Conservation (phyloP, 176 grass and related monocot species). For the Tillandsia fasciculata region DNA sequence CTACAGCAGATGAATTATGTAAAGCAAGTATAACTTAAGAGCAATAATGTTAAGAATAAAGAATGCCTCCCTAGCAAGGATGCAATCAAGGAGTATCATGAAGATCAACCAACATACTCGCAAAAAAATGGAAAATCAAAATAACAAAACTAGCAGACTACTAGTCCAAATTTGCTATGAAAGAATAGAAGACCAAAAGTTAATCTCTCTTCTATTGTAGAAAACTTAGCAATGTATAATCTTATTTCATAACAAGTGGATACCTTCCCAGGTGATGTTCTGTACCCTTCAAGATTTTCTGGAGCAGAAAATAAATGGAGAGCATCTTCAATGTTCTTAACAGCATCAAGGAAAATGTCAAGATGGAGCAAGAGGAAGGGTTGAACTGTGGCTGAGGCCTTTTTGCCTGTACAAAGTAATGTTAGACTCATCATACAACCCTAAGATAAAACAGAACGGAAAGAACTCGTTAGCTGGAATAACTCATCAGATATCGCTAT, state of each 20-base stretch:
- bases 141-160: not conserved
- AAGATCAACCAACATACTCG: not conserved
- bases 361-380: slow-evolving; percentile 93
- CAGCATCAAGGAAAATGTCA: slow-evolving; percentile 74
- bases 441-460: not conserved
- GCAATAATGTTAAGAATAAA: not conserved
- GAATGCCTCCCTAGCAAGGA: not conserved
- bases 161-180: not conserved
- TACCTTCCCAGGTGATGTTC: slow-evolving; percentile 84
- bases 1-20: not conserved
- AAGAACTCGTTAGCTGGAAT: not conserved
- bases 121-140: not conserved
- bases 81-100: not conserved
- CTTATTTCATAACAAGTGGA: slow-evolving; percentile 6
- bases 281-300: slow-evolving; percentile 93
- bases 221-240: not conserved
- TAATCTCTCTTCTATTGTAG: not conserved
- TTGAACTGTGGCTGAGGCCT: slow-evolving; percentile 69
- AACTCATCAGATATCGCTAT: not conserved
- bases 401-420: slow-evolving; percentile 50
- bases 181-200: not conserved
- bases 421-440: not conserved
- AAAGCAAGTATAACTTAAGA: not conserved
- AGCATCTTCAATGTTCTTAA: slow-evolving; percentile 70
- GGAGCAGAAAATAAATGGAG: slow-evolving; percentile 62